Base-by-base conservation (phyloP, 1,284 basidiomycete species). In the Fomitiporia mediterranea region DNA sequence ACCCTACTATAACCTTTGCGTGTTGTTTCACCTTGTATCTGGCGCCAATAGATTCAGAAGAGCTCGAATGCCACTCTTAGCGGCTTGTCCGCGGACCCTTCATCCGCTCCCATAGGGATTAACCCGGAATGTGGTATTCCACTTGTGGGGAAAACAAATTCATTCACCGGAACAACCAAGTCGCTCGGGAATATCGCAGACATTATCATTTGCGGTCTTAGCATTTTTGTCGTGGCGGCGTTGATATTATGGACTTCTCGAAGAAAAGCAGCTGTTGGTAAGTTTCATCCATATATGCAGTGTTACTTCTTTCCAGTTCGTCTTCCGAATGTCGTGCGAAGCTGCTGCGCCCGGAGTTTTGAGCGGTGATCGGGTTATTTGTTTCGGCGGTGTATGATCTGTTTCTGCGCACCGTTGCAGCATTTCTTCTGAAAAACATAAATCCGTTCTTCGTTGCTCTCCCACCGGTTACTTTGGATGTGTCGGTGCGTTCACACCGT, bases 141-240 rank as follows among this genome's bases (percentile, higher is more conserved):
- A 21, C 69, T 74, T 55, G 68, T 76, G 13, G 74, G 77, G 28
- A 65, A 73, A 17, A 55, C 55, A 30, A 58, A 58, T 25, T 54
- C 53, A 11, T 32, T 51, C 23, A 53, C 55, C 43, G n/a, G n/a
- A n/a, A 42, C 54, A 7, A 67, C 76, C 39, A 76, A 77, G 37
- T 81, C 81, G 2, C 66, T 88, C 5, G 84, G 81, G 51, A 90
- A 90, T 69, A 79, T 89, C 60, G 86, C 86, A 61, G 84, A 91
- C 68, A 83, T 87, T 66, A 72, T 88, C 61, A 77, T 76, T 2
- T 89, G 85, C 64, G 82, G 72, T 23, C 63, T 87, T 42, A 82
- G 82, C 65, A 69, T 86, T 56, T 51, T 85, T 38, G 64, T 82
- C 61, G 66, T 78, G 27, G 62, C 70, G n/a, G 65, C 67, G 46